Evolutionary conservation across 176 grass and related monocot species (phyloP).

Genomic region (Tuctoria greenei): DNA sequence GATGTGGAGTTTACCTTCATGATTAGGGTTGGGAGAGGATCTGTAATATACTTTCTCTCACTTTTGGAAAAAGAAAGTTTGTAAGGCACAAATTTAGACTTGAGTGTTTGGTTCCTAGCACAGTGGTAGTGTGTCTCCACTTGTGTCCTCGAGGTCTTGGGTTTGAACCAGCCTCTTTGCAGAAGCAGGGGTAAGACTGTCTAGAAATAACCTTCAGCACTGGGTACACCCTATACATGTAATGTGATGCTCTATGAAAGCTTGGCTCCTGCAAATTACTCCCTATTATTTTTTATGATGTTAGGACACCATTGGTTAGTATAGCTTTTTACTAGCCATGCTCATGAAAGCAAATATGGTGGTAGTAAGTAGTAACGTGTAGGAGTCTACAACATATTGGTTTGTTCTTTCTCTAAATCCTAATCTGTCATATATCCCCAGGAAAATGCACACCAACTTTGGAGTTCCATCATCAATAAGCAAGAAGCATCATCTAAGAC

Average conservation of each 20-base stretch:
- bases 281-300: neutral
- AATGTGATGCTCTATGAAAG: neutral
- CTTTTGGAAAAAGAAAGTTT: neutral
- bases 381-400: neutral
- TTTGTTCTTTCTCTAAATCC: neutral
- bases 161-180: too few relatives aligned
- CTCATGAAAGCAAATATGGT: neutral
- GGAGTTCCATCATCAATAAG: constrained; percentile 39
- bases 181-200: too few relatives aligned
- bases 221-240: neutral
- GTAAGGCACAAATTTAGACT: neutral
- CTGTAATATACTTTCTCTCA: neutral
- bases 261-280: neutral
- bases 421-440: constrained; percentile 34
- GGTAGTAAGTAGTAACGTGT: neutral
- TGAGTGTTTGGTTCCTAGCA: neutral
- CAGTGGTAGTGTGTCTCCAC: too few relatives aligned
- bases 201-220: too few relatives aligned
- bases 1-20: neutral
- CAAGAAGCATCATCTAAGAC: constrained; percentile 37
- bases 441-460: constrained; percentile 36
- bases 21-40: neutral
- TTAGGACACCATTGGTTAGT: too few relatives aligned
- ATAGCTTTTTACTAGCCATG: neutral
- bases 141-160: too few relatives aligned